Conservation (phyloP, 1,284 basidiomycete genomes). For the Wolfiporia cocos region DNA sequence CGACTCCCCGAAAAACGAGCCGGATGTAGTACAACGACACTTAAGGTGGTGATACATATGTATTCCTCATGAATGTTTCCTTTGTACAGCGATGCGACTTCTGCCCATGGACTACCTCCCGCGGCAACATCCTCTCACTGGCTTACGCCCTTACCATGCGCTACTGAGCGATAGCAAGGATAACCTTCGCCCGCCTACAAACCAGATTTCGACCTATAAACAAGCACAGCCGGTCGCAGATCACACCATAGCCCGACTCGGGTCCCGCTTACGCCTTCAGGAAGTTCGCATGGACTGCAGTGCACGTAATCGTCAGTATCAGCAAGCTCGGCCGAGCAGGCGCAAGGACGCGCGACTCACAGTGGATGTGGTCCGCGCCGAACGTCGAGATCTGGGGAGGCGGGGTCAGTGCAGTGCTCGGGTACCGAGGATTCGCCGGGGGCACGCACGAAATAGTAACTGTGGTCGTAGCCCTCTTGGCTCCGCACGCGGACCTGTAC, state of each 20-base stretch:
- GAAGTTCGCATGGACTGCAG: slow-evolving; percentile 70
- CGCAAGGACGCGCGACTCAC: slow-evolving; percentile 27
- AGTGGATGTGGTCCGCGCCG: slow-evolving; percentile 39
- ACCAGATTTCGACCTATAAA: no score
- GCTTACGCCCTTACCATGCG: no score
- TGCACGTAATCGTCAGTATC: slow-evolving; percentile 5
- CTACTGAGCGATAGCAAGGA: no score
- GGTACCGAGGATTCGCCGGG: slow-evolving; percentile 1
- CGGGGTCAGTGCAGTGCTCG: slow-evolving; percentile 3
- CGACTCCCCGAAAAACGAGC: no score
- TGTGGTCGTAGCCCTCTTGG: slow-evolving; percentile 92
- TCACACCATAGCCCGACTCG: background rate
- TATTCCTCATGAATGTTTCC: no score
- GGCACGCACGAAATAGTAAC: slow-evolving; percentile 81
- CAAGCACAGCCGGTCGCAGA: no score
- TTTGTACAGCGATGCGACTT: no score
- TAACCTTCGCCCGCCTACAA: no score
- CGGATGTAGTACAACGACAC: no score
- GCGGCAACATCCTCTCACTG: no score
- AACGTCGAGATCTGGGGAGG: slow-evolving; percentile 58
- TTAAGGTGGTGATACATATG: no score
- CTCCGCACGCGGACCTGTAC: slow-evolving; percentile 76
- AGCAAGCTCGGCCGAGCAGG: background rate
- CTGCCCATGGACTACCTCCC: no score
- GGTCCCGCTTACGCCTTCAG: slow-evolving; percentile 60